Base-by-base conservation (phyloP, 2,329 filamentous ascomycete genomes). In the Penicillium sp. region DNA sequence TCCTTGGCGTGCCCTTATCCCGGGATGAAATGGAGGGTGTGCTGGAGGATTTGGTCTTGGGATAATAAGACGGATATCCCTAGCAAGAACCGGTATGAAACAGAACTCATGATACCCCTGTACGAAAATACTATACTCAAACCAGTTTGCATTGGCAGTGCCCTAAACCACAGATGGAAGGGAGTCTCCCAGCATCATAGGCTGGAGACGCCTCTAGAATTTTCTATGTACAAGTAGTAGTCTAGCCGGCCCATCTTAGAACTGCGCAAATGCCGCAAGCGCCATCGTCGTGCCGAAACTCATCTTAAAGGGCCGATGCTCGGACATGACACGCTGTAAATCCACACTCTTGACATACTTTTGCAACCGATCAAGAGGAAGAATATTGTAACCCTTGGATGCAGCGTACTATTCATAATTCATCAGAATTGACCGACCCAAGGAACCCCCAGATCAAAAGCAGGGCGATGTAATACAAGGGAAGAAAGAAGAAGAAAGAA, bases 21-120 rank as follows among this genome's bases (percentile, higher is more conserved):
- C 88, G 87, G 63, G 92, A 96, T 60, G 94, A 99, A 75, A 79
- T 97, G 68, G 93, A 97, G 73, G 87, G 83, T 1, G 89, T 96
- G 43, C 73, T 97, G 59, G 93, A 97, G 69, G 94, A 97, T 62
- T 68, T 87, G 45, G 71, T 79, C 47, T 60, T 76, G 56, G 69
- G 67, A 48, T 74, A 62, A 66, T 54, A 42, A 33, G 29, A 31
- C 39, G 39, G 11, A 28, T 44, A 13, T 16, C 29, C 18, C 13
- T 26, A 19, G 33, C 46, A 26, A 37, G 29, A 28, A 23, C 14
- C 9, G 40, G 48, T 54, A 45, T 57, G 48, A 45, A 28, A 28
- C 10, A 55, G 57, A 61, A 55, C 56, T 59, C 54, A 69, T 71
- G 71, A 73, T 74, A 73, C 69, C 71, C 61, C 55, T 64, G 54